A percentile compares a stretch with the other conserved stretches of the same genome.
Evolutionary conservation across 1,284 basidiomycete species (phyloP).

Genomic region (Cryptococcus maquisensis): DNA sequence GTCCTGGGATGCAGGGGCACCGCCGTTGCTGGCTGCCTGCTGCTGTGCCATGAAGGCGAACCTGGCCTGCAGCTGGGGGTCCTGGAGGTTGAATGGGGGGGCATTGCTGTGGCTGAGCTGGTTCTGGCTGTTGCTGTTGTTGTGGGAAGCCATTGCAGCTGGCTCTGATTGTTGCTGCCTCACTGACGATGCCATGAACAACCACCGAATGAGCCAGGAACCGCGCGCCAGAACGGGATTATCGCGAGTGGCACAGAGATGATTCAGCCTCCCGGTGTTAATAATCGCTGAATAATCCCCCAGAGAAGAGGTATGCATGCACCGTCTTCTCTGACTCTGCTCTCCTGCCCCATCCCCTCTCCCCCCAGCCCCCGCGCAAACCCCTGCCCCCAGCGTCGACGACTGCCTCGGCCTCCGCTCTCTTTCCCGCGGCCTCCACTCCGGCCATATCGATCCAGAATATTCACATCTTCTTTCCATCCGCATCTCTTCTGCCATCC

Average conservation of each 20-base stretch:
- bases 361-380: no score
- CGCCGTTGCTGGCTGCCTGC: slow-evolving; percentile 8
- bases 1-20: slow-evolving; percentile 1
- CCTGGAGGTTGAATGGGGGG: slow-evolving; percentile 2
- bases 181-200: background rate
- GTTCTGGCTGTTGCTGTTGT: background rate
- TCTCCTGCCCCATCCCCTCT: no score
- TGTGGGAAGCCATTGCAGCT: background rate
- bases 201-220: background rate
- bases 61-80: slow-evolving; percentile 10
- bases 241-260: no score
- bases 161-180: background rate
- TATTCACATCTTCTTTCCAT: background rate
- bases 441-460: background rate
- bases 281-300: no score
- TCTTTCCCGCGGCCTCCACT: no score
- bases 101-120: background rate
- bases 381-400: no score
- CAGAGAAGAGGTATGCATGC: no score
- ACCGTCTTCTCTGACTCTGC: no score
- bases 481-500: background rate
- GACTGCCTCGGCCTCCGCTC: no score
- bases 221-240: no score
- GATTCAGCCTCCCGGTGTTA: no score
- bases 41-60: slow-evolving; percentile 12